Percentiles rank a stretch among this genome's conserved stretches.
These are phyloP conservation scores for Penicillium decumbens DNA, from an alignment of 2,329 filamentous ascomycete species.

Conservation along the genomic window DNA sequence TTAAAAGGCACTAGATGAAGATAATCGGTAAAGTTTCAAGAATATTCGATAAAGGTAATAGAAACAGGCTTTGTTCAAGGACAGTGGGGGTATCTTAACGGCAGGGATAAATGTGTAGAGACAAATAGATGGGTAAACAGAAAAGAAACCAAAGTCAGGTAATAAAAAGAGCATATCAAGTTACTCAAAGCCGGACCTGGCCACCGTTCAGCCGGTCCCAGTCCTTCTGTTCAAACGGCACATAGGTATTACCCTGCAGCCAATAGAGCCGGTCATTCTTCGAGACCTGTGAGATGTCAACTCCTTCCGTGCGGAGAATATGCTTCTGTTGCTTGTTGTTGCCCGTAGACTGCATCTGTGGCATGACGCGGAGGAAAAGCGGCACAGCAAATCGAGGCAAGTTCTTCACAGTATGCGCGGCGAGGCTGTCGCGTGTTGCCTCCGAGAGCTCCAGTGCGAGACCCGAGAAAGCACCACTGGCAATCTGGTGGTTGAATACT, in stretches of 20 bases:
- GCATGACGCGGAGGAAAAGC: constrained; percentile 67
- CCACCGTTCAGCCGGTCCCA: constrained; percentile 66
- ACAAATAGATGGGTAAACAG: background rate
- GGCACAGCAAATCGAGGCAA: constrained; percentile 73
- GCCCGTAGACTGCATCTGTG: constrained; percentile 64
- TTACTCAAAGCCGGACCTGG: constrained; percentile 60
- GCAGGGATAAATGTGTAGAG: background rate
- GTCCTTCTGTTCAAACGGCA: constrained; percentile 60
- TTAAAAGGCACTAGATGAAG: too few species aligned
- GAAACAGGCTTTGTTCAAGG: background rate
- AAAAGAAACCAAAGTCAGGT: too few species aligned
- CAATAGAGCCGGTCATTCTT: constrained; percentile 56
- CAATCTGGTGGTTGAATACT: constrained; percentile 48
- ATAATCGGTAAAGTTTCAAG: background rate
- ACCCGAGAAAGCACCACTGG: constrained; percentile 17
- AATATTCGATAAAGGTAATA: background rate
- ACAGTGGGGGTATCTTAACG: constrained; percentile 4
- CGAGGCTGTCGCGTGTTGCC: constrained; percentile 55
- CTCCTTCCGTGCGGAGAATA: constrained; percentile 64
- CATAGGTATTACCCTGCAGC: constrained; percentile 63
- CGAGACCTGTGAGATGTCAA: constrained; percentile 53
- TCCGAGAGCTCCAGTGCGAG: constrained; percentile 30
- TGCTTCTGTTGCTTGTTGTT: constrained; percentile 90
- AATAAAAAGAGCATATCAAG: too few species aligned
- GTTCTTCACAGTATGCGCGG: constrained; percentile 51